Evolutionary conservation across 148 eudicot genomes (phyloP), one percentile per base, ranked within the genome.

Genomic region (Oxyria digyna): DNA sequence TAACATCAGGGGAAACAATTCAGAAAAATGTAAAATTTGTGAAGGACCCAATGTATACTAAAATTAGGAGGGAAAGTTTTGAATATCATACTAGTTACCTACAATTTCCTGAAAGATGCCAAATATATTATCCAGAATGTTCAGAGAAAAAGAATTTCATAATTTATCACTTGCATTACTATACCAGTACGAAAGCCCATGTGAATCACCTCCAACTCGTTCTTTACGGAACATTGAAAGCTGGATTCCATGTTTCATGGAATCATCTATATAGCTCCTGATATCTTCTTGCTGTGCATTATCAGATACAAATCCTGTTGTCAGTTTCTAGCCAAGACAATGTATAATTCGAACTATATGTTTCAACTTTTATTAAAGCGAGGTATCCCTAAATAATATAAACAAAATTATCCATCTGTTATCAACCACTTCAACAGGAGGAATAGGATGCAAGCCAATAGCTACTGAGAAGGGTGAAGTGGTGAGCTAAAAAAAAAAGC

Each of bases 261-360:
- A 81, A 69, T 80, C 75, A 69, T 95, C 99, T 62, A 95, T 91
- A 65, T 85, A 88, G 78, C 80, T 88, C 74, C 94, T 80, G 77
- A 95, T 87, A 80, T 95, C 99, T 75, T 95, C 99, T 95, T 95
- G 99, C 99, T 95, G 91, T 83, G 88, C 43, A 81, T 77, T 63
- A 66, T 71, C 69, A 66, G 65, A 54, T 69, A 31, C 42, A 59
- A 73, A n/a, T 20, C 71, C 33, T 27, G 27, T 18, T 17, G 41
- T 76, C 49, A 72, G 54, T 68, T 38, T 14, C 63, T 37, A 62
- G 35, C 29, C 52, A 33, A 38, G 41, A 38, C 41, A 38, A n/a
- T n/a, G 41, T 38, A 38, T 38, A 38, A 38, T 38, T 38, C 41
- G 9, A 38, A 8, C 41, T 38, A 38, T 38, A 38, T 38, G n/a